Evolutionary conservation across 179 eudicot species (phyloP).

Genomic region (Beta lomatogona): DNA sequence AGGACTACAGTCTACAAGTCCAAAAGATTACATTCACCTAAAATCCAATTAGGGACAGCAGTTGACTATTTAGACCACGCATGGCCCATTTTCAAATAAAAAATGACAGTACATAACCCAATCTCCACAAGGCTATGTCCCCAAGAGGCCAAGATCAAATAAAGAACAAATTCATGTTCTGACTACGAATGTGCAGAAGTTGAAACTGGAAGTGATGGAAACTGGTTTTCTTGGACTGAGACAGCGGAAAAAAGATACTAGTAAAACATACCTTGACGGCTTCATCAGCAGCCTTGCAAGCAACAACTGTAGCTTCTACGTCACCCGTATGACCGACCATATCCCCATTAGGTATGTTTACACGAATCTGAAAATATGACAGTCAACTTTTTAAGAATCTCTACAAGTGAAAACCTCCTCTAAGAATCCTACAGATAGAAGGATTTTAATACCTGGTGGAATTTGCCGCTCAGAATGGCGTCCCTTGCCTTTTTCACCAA

Average conservation of each 20-base stretch:
- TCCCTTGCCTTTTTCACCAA: constrained; percentile 87
- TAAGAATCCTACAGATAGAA: neutral
- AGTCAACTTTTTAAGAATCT: neutral
- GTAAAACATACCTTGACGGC: constrained; percentile 71
- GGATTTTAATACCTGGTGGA: constrained; percentile 59
- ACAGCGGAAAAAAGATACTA: neutral
- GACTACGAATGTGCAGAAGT: neutral
- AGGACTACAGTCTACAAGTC: neutral
- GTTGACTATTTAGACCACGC: neutral
- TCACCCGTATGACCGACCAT: constrained; percentile 98
- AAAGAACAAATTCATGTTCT: neutral
- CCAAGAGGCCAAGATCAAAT: no score
- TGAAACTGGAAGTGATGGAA: neutral
- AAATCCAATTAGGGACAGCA: neutral
- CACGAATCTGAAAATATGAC: constrained; percentile 59
- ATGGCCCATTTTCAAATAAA: neutral
- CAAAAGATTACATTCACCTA: neutral
- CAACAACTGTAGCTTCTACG: constrained; percentile 70
- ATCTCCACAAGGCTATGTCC: no score
- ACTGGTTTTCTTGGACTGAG: neutral
- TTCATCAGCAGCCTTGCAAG: constrained; percentile 89
- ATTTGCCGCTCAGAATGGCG: constrained; percentile 78
- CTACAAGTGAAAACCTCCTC: neutral
- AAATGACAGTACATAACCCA: no score
- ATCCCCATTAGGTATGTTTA: constrained; percentile 84